These are phyloP conservation scores for Rhipidocladum racemiflorum DNA, from an alignment of 176 grass and related monocot genomes.

Conservation along the genomic window DNA sequence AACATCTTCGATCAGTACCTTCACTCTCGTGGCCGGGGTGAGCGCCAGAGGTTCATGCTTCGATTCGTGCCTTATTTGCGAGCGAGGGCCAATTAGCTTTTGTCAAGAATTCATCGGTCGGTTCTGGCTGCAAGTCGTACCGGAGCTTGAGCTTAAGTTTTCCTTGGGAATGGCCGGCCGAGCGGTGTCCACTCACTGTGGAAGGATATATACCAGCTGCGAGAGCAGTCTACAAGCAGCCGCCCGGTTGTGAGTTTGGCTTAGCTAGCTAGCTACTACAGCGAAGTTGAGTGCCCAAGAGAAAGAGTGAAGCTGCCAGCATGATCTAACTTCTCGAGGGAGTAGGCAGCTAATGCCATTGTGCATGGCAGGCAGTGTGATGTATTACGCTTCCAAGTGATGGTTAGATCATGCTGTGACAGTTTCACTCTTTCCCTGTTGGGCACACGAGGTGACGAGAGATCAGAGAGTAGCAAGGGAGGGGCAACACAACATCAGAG, in stretches of 20 bases:
- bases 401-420: conserved; percentile 91
- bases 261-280: too few relatives aligned
- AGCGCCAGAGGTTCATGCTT: too few relatives aligned
- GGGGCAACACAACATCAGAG: background rate
- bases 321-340: conserved; percentile 58
- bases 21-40: background rate
- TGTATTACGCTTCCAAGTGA: background rate
- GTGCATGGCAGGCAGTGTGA: background rate
- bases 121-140: background rate
- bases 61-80: background rate
- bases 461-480: background rate
- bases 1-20: background rate
- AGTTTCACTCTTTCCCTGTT: conserved; percentile 79
- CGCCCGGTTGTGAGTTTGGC: background rate
- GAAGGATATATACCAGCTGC: background rate
- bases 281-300: conserved; percentile 32
- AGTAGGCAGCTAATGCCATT: background rate
- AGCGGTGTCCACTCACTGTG: background rate
- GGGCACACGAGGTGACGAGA: conserved; percentile 23
- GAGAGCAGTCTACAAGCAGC: background rate
- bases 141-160: background rate
- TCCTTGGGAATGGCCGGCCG: background rate
- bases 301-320: conserved; percentile 97
- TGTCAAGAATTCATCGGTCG: background rate
- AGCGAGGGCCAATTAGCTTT: background rate